Percentiles rank a stretch among this genome's conserved stretches.
Evolutionary conservation across 2,329 filamentous ascomycete genomes (phyloP).

Genomic region (Penicillium sp.): DNA sequence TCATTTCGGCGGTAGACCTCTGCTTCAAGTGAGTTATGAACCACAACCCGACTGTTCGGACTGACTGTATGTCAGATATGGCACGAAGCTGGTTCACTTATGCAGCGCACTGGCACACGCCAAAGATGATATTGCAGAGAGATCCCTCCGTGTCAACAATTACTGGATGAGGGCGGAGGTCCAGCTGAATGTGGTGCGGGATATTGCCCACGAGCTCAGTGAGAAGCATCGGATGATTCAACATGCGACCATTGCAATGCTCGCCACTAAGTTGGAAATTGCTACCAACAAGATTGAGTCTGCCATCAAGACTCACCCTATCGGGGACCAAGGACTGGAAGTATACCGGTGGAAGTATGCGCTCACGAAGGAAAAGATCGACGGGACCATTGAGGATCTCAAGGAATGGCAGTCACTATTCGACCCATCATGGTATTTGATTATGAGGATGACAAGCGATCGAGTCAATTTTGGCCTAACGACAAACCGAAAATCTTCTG

Average conservation of each 20-base stretch:
- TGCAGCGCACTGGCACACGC: not conserved
- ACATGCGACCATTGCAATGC: not conserved
- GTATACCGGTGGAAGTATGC: not conserved
- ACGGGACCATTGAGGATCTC: not conserved
- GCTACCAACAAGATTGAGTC: not conserved
- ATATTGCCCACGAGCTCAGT: not conserved
- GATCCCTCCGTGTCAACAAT: not conserved
- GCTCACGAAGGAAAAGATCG: constrained; percentile 8
- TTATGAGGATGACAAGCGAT: not conserved
- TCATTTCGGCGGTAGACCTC: not conserved
- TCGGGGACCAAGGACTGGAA: not conserved
- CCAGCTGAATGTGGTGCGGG: not conserved
- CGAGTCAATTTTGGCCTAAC: not conserved
- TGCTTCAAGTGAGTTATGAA: not conserved
- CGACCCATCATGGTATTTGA: not conserved
- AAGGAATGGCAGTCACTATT: not conserved
- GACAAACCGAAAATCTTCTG: not conserved
- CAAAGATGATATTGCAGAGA: not conserved
- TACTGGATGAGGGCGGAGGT: not conserved
- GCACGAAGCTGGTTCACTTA: not conserved
- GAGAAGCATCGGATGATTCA: not conserved
- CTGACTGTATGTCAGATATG: not conserved
- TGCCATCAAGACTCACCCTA: not conserved
- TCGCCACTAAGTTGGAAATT: not conserved
- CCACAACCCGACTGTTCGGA: not conserved